Percentiles rank a stretch among this genome's conserved stretches.
Evolutionary conservation across 2,329 filamentous ascomycete species (phyloP).

Genomic region (Ceratocystis papillata): DNA sequence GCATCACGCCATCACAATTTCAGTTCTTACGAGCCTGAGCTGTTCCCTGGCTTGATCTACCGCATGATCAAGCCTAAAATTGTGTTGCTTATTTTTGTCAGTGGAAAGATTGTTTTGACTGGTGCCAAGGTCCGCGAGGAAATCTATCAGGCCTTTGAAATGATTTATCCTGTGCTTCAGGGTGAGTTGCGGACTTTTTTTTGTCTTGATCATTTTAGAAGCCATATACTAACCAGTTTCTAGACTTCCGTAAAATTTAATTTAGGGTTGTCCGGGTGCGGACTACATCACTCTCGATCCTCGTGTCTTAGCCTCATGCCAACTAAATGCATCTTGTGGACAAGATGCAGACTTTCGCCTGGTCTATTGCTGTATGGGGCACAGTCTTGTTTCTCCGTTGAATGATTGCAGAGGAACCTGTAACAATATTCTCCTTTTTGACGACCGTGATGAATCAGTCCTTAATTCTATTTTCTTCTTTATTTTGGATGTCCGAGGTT

Average conservation of each 20-base stretch:
- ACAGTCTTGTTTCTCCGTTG: neutral
- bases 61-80: constrained; percentile 98
- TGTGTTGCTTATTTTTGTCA: constrained; percentile 93
- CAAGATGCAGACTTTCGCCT: neutral
- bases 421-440: constrained; percentile 17
- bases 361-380: neutral
- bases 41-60: constrained; percentile 99
- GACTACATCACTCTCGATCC: neutral
- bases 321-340: too few species aligned
- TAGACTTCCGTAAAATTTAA: constrained; percentile 51
- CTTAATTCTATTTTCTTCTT: neutral
- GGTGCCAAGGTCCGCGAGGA: constrained; percentile 97
- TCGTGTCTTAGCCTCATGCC: neutral
- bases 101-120: constrained; percentile 90
- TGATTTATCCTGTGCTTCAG: constrained; percentile 93
- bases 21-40: constrained; percentile 94
- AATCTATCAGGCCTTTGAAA: constrained; percentile 92
- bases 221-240: constrained; percentile 1
- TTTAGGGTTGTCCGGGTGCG: too few species aligned
- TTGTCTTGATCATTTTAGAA: constrained; percentile 23
- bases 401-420: constrained; percentile 8
- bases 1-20: constrained; percentile 98
- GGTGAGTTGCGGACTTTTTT: constrained; percentile 41
- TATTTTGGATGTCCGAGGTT: constrained; percentile 13
- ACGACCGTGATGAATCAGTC: constrained; percentile 21